Evolutionary conservation across 257 asterid genomes (phyloP), one percentile per base, ranked within the genome.

Genomic region (Ocimum tenuiflorum): DNA sequence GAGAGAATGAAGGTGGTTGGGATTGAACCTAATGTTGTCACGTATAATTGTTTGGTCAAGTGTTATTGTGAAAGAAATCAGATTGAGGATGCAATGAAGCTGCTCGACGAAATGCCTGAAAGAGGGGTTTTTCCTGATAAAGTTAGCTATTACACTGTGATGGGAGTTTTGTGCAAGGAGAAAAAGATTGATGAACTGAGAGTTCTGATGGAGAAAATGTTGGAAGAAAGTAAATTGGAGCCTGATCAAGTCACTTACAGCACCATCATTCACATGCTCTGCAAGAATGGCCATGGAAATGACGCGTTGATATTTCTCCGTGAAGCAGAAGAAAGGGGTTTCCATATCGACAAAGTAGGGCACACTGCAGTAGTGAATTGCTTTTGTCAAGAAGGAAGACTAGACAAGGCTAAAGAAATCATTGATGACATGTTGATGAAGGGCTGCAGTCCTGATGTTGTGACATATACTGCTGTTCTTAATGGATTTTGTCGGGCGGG

Each of bases 401-500:
- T 27, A 4, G 31, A 27, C 4, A 4, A 27, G 31, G 31, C 3
- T 27, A 27, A 27, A 27, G 31, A 27, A 27, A 27, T 27, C 31
- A 27, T 27, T 27, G 31, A 27, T 27, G 31, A 89, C 69, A 92
- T 89, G 99, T 59, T 84, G 77, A 63, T 63, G 14, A 92, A 92
- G 64, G 89, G 86, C 60, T 82, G 94, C 75, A 50, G 8, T 49
- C 97, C 99, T 36, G 99, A 92, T 80, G 99, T 92, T 19, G 97
- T 92, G 77, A 92, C 99, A 1, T 92, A 92, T 56, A 92, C 97
- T 51, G 77, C 97, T 60, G 82, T 89, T 64, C 68, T 92, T 63
- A 76, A 83, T 69, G 99, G 97, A 22, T 90, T 82, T 73, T 87
- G 95, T 67, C 71, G 66, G 24, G 45, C 48, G 19, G 91, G 95